Conservation (phyloP, 345 rosid species). For the Draba incana region DNA sequence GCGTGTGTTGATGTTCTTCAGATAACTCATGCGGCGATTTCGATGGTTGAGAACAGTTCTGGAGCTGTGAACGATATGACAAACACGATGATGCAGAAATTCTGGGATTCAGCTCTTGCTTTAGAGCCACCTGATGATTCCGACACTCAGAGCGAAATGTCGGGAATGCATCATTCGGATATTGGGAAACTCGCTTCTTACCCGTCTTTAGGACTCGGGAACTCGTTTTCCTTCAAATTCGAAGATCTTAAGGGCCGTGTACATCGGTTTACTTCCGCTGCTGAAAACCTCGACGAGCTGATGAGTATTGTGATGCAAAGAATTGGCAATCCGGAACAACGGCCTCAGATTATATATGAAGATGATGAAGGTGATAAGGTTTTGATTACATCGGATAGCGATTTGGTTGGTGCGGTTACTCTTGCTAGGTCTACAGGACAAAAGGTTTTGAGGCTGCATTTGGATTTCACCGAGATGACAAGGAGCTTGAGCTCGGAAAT, state of each 20-base stretch:
- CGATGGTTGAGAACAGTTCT: slow-evolving; percentile 87
- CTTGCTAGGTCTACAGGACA: slow-evolving; percentile 68
- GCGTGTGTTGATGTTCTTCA: slow-evolving; percentile 93
- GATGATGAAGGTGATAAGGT: slow-evolving; percentile 98
- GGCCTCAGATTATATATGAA: slow-evolving; percentile 81
- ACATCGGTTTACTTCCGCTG: slow-evolving; percentile 77
- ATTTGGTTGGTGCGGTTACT: slow-evolving; percentile 70
- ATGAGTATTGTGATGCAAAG: slow-evolving; percentile 68
- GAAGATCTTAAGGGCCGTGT: slow-evolving; percentile 85
- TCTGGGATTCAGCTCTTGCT: slow-evolving; percentile 97
- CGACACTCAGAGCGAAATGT: slow-evolving; percentile 92
- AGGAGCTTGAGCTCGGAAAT: slow-evolving; percentile 38
- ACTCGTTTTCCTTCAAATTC: slow-evolving; percentile 83
- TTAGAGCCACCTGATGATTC: slow-evolving; percentile 89
- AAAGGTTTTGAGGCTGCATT: slow-evolving; percentile 85
- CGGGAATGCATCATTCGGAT: slow-evolving; percentile 69
- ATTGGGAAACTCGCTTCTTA: slow-evolving; percentile 55
- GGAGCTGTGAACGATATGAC: slow-evolving; percentile 91
- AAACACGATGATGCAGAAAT: slow-evolving; percentile 98
- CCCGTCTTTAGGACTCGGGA: slow-evolving; percentile 83
- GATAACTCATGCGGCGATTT: slow-evolving; percentile 96
- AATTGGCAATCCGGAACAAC: slow-evolving; percentile 54
- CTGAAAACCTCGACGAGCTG: slow-evolving; percentile 80
- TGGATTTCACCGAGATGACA: slow-evolving; percentile 56
- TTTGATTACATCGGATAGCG: slow-evolving; percentile 68